Evolutionary conservation across 106 monocot species (phyloP).

Genomic region (Dioscorea dumetorum): DNA sequence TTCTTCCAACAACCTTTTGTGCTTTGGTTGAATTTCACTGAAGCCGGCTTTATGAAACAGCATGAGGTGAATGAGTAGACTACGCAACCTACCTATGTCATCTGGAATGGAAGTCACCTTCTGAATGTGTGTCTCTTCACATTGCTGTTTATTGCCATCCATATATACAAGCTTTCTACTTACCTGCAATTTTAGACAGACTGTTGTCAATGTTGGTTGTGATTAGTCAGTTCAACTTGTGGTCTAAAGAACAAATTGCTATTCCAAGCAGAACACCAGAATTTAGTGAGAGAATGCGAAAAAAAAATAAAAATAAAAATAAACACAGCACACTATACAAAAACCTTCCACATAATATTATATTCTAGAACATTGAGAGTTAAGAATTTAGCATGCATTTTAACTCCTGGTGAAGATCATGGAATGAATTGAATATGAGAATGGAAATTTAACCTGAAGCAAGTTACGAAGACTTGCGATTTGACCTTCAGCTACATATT

Average conservation of each 20-base stretch:
- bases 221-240: not conserved
- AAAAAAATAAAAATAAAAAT: not conserved
- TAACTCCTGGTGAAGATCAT: not conserved
- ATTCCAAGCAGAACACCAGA: not conserved
- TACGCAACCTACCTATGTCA: constrained; percentile 28
- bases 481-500: constrained; percentile 56
- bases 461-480: constrained; percentile 40
- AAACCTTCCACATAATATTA: not conserved
- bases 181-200: constrained; percentile 37
- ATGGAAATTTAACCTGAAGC: constrained; percentile 53
- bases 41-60: constrained; percentile 5
- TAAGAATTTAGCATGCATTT: not conserved
- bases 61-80: constrained; percentile 44
- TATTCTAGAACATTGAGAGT: not conserved
- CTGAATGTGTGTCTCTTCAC: constrained; percentile 1
- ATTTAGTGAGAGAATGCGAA: not conserved
- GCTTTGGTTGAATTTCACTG: constrained; percentile 12
- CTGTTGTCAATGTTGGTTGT: not conserved
- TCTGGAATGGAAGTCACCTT: constrained; percentile 5
- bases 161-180: constrained; percentile 59
- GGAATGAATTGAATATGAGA: not conserved
- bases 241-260: not conserved
- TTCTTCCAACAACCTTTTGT: constrained; percentile 48
- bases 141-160: constrained; percentile 5
- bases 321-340: not conserved